Evolutionary conservation across 208 protist species (phyloP).

Genomic region (Phytomonas francai): DNA sequence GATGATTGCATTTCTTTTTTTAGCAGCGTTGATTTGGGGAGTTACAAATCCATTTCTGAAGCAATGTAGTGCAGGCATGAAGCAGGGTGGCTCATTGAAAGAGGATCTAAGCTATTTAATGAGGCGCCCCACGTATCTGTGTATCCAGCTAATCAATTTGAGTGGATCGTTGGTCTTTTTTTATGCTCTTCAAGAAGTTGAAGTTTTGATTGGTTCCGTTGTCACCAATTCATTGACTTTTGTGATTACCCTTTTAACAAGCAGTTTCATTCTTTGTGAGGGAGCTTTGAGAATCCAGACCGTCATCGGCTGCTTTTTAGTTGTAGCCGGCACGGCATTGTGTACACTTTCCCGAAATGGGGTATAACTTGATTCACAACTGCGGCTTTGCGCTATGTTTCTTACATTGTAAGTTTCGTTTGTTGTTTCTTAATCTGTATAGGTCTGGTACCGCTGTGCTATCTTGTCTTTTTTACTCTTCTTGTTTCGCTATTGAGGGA

Average conservation of each 20-base stretch:
- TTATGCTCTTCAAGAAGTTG: constrained; percentile 54
- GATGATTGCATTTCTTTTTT: constrained; percentile 56
- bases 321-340: constrained; percentile 62
- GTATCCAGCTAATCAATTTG: constrained; percentile 57
- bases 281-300: constrained; percentile 35
- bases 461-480: constrained; percentile 7
- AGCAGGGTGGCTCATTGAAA: constrained; percentile 29
- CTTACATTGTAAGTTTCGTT: constrained; percentile 4
- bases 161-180: constrained; percentile 75
- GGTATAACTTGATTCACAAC: constrained; percentile 9
- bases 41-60: constrained; percentile 82
- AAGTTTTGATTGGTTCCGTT: constrained; percentile 77
- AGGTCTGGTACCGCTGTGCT: background rate
- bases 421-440: background rate
- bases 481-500: constrained; percentile 6
- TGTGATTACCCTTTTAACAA: constrained; percentile 73
- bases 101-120: constrained; percentile 61
- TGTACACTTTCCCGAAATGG: constrained; percentile 41
- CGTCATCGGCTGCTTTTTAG: constrained; percentile 37
- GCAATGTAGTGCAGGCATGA: constrained; percentile 64
- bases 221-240: constrained; percentile 80
- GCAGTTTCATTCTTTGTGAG: constrained; percentile 58
- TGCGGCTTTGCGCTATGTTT: background rate
- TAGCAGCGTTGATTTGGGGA: constrained; percentile 78
- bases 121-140: constrained; percentile 60